Conservation (phyloP, 1,284 basidiomycete genomes). For the Tetrapyrgos nigripes region DNA sequence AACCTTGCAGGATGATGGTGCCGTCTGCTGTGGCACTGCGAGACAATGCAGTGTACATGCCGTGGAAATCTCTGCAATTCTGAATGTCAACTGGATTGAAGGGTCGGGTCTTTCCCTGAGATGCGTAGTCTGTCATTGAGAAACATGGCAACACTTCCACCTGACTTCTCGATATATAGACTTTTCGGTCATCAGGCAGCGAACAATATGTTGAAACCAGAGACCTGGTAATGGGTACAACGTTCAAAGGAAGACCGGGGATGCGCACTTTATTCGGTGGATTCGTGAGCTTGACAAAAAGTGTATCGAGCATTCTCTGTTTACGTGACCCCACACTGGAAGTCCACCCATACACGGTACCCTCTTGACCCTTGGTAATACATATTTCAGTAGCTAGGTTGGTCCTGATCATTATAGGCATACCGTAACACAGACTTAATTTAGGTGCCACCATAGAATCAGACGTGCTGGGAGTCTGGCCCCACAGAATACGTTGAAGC, state of each 20-base stretch:
- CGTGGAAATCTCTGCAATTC: constrained; percentile 34
- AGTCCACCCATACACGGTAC: too few species aligned
- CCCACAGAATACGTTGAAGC: too few species aligned
- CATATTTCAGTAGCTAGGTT: too few species aligned
- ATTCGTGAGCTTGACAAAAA: constrained; percentile 43
- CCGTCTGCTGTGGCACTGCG: constrained; percentile 32
- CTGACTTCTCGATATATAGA: constrained; percentile 34
- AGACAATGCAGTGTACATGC: constrained; percentile 44
- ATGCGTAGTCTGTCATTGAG: constrained; percentile 48
- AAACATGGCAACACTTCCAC: constrained; percentile 44
- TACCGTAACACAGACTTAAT: too few species aligned
- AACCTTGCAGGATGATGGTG: constrained; percentile 39
- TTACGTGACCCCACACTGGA: too few species aligned
- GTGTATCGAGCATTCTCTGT: constrained; percentile 37
- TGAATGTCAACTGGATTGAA: constrained; percentile 40
- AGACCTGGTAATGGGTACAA: constrained; percentile 24
- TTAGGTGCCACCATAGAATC: too few species aligned
- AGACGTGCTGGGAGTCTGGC: too few species aligned
- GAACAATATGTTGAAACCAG: constrained; percentile 22
- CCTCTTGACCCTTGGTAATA: too few species aligned
- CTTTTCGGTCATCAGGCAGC: constrained; percentile 30
- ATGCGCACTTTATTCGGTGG: constrained; percentile 36
- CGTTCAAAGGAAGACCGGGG: constrained; percentile 38
- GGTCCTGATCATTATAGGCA: too few species aligned
- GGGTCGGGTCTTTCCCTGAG: constrained; percentile 43